Evolutionary conservation across 345 rosid species (phyloP).

Genomic region (Populus simonii): DNA sequence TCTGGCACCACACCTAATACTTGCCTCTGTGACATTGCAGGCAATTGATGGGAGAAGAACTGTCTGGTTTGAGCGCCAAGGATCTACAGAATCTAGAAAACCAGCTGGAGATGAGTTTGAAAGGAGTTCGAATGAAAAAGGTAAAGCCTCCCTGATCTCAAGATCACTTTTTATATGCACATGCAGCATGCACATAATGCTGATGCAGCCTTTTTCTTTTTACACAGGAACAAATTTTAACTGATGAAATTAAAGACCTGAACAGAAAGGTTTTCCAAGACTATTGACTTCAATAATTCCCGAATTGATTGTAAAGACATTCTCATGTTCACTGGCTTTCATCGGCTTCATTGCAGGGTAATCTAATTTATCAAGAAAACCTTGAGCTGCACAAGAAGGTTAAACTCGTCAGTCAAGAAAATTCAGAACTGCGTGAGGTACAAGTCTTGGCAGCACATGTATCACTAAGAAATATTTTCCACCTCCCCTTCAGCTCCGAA

Average conservation of each 20-base stretch:
- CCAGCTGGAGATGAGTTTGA: constrained; percentile 66
- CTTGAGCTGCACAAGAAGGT: constrained; percentile 46
- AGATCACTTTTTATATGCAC: background rate
- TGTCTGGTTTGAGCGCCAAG: constrained; percentile 56
- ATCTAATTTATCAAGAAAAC: constrained; percentile 56
- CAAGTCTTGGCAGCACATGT: background rate
- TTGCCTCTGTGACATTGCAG: constrained; percentile 27
- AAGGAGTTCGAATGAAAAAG: constrained; percentile 61
- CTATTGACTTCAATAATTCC: background rate
- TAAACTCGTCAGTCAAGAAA: constrained; percentile 46
- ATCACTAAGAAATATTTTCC: background rate
- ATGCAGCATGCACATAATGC: background rate
- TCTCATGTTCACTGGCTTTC: background rate
- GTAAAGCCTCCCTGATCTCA: constrained; percentile 21
- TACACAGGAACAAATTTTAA: constrained; percentile 55
- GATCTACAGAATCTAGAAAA: constrained; percentile 67
- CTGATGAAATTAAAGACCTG: constrained; percentile 56
- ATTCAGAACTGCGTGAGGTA: constrained; percentile 59
- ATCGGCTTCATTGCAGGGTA: constrained; percentile 44
- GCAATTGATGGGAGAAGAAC: constrained; percentile 79
- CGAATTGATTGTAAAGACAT: background rate
- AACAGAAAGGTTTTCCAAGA: constrained; percentile 48
- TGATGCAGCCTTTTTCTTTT: background rate
- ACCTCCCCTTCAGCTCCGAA: background rate
- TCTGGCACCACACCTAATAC: constrained; percentile 1